Evolutionary conservation across 192 early-diverging fungal genomes (phyloP), one percentile per base, ranked within the genome.

Genomic region (Coemansia sp.): DNA sequence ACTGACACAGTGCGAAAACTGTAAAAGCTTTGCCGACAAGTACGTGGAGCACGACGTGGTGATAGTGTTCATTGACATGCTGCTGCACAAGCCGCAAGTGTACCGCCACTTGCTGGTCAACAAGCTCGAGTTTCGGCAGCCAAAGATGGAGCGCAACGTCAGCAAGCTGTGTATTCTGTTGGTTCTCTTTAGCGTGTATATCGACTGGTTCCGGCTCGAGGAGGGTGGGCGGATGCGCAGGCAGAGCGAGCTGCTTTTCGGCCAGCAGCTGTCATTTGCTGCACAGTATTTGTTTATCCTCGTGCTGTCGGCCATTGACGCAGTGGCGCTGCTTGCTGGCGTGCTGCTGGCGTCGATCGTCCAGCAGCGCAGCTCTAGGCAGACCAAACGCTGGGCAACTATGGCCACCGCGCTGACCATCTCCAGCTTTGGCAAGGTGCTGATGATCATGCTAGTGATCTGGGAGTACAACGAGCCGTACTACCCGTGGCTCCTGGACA

Each of bases 201-300:
- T 94, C 58, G 93, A 94, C 68, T 96, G 93, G 94, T 92, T 91
- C 82, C 85, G 88, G n/a, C 64, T 96, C 13, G 93, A 96, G 61
- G 85, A 88, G 63, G 84, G 86, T 58, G 79, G 79, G 7, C 79
- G 84, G 26, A 68, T 74, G 48, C 70, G 79, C 16, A 64, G 61
- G 3, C 75, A 72, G 23, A 66, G 77, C 18, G 82, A 90, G 61
- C 74, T 84, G 25, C 55, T 79, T 52, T 91, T 91, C 70, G 84
- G 88, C 42, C 78, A 87, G 46, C 89, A 72, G 81, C 86, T 59
- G 48, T 87, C 33, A 70, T 87, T 79, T 80, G 84, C 72, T 10
- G n/a, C 64, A 28, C 92, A 93, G 75, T 94, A 94, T 49, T 58
- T 93, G 25, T 89, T 86, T 33, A 92, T 95, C 30, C 74, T 95